Conservation (phyloP, 176 grass and related monocot species). For the Chrysopogon serrulatus region DNA sequence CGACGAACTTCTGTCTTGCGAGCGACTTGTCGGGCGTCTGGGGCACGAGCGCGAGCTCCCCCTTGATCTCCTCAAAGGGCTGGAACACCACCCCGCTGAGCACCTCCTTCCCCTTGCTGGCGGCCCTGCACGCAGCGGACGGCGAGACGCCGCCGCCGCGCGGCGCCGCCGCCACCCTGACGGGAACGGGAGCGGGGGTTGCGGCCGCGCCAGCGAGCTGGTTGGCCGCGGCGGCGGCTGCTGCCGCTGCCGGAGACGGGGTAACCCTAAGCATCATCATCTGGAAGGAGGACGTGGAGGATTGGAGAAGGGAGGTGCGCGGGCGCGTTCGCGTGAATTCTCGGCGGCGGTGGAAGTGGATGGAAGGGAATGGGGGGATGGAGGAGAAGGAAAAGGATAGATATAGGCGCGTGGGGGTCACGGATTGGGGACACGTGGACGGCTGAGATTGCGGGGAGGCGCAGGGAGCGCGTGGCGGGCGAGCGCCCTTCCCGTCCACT, state of each 20-base stretch:
- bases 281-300: not conserved
- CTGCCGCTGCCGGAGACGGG: not conserved
- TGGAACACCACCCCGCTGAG: slow-evolving; percentile 67
- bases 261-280: slow-evolving; percentile 41
- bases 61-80: slow-evolving; percentile 86
- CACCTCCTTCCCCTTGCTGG: slow-evolving; percentile 29
- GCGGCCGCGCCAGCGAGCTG: not conserved
- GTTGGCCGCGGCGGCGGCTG: not conserved
- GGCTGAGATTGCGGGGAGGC: not conserved
- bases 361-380: too few relatives aligned
- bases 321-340: not conserved
- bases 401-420: slow-evolving; percentile 32
- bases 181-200: not conserved
- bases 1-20: too few relatives aligned
- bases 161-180: slow-evolving; percentile 9
- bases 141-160: not conserved
- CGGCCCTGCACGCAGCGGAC: not conserved
- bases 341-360: too few relatives aligned
- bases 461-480: slow-evolving; percentile 23
- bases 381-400: not conserved
- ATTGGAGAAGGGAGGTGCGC: too few relatives aligned
- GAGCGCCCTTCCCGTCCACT: not conserved
- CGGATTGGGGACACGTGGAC: too few relatives aligned
- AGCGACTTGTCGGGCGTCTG: too few relatives aligned
- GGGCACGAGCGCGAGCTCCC: too few relatives aligned